Evolutionary conservation across 139 green algal genomes (phyloP), one percentile per base, ranked within the genome.

Genomic region (Penium margaritaceum): DNA sequence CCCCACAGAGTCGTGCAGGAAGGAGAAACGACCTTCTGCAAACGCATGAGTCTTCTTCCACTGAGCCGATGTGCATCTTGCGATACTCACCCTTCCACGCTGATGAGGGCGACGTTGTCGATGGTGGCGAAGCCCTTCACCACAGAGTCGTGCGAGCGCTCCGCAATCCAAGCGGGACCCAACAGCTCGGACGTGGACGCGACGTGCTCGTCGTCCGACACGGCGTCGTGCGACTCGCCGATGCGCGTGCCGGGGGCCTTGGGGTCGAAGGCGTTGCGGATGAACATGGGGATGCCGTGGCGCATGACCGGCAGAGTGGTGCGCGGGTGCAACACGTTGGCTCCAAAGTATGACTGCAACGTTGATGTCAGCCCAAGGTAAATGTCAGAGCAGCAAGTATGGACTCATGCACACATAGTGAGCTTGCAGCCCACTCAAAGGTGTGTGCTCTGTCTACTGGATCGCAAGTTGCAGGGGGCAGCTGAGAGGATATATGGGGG

Each of bases 81-180:
- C n/a, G n/a, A n/a, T n/a, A 44, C 33, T 66, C 58, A 78, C 71
- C 89, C 88, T 81, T 97, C 92, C 32, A 98, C 89, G 69, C 93
- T 96, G 81, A 98, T 92, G 30, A 98, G 84, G 3, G 84, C 83
- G 5, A 96, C 88, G 64, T 93, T 78, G 70, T 98, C 93, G 53
- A 98, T 97, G 74, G 93, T 97, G 33, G 93, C 90, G 83, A 98
- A 96, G 62, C 92, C 93, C 84, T 96, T 98, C n/a, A 98, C 84
- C 3, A 74, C 34, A 1, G 51, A n/a, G 51, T 60, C 51, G 3
- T 60, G 24, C 2, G n/a, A 4, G 30, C 43, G n/a, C 24, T 68
- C 61, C 61, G 41, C 61, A n/a, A n/a, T n/a, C n/a, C n/a, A n/a
- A n/a, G n/a, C n/a, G n/a, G n/a, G n/a, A n/a, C n/a, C n/a, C 62